phyloP scores from a whole-genome alignment of 2,329 filamentous ascomycete species.

The Exserohilum turcica region DNA sequence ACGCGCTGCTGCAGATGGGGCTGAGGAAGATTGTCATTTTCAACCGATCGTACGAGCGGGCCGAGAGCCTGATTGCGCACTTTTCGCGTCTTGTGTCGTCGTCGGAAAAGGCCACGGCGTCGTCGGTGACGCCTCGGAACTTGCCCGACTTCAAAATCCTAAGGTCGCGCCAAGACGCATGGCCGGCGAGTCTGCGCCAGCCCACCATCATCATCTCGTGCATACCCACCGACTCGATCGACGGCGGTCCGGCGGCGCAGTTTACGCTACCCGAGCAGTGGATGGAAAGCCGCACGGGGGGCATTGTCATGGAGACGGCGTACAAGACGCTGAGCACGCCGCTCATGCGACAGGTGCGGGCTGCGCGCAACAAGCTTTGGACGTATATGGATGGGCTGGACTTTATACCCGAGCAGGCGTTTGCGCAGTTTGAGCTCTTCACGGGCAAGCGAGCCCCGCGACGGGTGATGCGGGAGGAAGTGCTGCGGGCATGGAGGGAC shows the following conservation, averaged over 20 bases:
- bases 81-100: conserved; percentile 62
- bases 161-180: conserved; percentile 62
- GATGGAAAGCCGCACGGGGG: conserved; percentile 74
- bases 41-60: conserved; percentile 72
- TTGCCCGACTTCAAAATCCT: conserved; percentile 63
- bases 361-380: conserved; percentile 67
- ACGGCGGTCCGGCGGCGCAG: conserved; percentile 67
- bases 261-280: conserved; percentile 72
- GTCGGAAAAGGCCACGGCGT: conserved; percentile 22
- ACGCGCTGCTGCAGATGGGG: conserved; percentile 77
- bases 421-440: conserved; percentile 81
- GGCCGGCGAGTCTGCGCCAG: conserved; percentile 66
- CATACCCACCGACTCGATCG: conserved; percentile 72
- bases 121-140: conserved; percentile 21
- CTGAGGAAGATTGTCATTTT: conserved; percentile 76
- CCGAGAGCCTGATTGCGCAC: conserved; percentile 69
- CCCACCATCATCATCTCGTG: conserved; percentile 79
- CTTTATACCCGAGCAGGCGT: conserved; percentile 76
- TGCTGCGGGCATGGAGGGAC: conserved; percentile 50
- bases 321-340: conserved; percentile 77
- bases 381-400: conserved; percentile 77
- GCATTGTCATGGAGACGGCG: conserved; percentile 73
- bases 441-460: conserved; percentile 74
- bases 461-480: conserved; percentile 71
- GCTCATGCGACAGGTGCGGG: conserved; percentile 69